These are phyloP conservation scores for Dothideomycetes sp. DNA, from an alignment of 2,329 filamentous ascomycete species.

Conservation along the genomic window DNA sequence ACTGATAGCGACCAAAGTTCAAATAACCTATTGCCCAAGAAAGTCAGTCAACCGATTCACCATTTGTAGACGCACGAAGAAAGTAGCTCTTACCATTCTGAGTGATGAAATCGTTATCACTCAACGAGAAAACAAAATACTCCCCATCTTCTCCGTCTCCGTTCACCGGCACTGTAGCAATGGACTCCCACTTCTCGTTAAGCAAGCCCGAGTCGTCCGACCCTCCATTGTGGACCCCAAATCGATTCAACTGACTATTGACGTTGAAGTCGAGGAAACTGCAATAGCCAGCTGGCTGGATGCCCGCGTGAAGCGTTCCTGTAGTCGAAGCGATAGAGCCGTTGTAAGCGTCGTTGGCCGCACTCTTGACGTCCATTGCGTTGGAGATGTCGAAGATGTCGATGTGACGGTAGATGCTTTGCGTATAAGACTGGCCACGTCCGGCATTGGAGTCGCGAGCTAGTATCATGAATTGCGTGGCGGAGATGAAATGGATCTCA, in stretches of 20 bases:
- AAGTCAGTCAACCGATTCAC: neutral
- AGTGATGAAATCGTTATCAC: conserved; percentile 67
- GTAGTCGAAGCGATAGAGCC: conserved; percentile 33
- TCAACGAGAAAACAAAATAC: conserved; percentile 57
- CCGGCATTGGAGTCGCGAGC: conserved; percentile 53
- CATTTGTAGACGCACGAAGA: too few relatives aligned
- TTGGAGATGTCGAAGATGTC: conserved; percentile 56
- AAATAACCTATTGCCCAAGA: conserved; percentile 30
- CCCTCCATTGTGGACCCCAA: conserved; percentile 59
- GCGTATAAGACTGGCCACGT: conserved; percentile 43
- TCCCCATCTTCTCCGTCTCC: conserved; percentile 39
- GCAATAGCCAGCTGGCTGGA: conserved; percentile 52
- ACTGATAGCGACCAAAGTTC: conserved; percentile 46
- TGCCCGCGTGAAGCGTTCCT: conserved; percentile 42
- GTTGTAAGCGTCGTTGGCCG: conserved; percentile 21
- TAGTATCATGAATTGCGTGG: conserved; percentile 55
- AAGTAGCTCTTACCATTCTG: conserved; percentile 42
- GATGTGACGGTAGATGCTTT: conserved; percentile 50
- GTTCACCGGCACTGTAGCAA: conserved; percentile 50
- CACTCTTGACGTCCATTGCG: conserved; percentile 50
- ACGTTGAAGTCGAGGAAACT: conserved; percentile 58
- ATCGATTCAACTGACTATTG: conserved; percentile 51
- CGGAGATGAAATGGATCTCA: conserved; percentile 54
- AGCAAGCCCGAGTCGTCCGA: conserved; percentile 45
- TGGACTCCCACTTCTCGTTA: conserved; percentile 69